Evolutionary conservation across 2,329 filamentous ascomycete genomes (phyloP), one percentile per base, ranked within the genome.

Genomic region (Fusarium neocosmosporiellum): DNA sequence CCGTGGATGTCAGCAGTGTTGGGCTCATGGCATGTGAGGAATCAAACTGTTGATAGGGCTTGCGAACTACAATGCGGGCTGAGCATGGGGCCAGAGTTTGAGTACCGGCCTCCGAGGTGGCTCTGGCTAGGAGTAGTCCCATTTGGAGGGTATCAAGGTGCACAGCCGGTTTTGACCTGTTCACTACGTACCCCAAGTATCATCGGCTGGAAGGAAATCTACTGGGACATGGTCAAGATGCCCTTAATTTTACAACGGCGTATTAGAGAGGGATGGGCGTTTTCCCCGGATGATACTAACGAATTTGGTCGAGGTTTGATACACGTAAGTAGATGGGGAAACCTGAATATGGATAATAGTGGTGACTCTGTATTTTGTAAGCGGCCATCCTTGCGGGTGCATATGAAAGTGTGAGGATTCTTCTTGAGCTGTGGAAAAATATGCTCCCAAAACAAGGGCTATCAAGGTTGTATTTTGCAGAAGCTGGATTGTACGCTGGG

Each of bases 381-480:
- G 1, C 0, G 1, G 41, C 33, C 1, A 2, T 64, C 1, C 0
- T 0, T 0, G 0, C 0, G 0, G 0, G n/a, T n/a, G 43, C 36
- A 1, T 4, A 20, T 0, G 53, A 58, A 0, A 27, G 16, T 1
- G 0, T 65, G 1, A 33, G 24, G 7, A 16, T 69, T 0, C 14
- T 76, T 1, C 27, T 73, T 1, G 16, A 65, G 0, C 1, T 66
- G 0, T 76, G 73, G 73, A 7, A 11, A 10, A 75, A 66, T 2
- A 10, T 76, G n/a, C 24, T 76, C 3, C 53, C 61, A 1, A 37
- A 60, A 2, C 65, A 74, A 33, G 18, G 69, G 4, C 36, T 76
- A 0, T 1, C 73, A 1, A 63, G 57, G 74, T 76, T 5, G 63
- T 9, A 31, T 4, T 2, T n/a, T 7, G 1, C 13, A 7, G 2